Conservation (phyloP, 2,329 filamentous ascomycete species). For the Verticillium klebahnii region DNA sequence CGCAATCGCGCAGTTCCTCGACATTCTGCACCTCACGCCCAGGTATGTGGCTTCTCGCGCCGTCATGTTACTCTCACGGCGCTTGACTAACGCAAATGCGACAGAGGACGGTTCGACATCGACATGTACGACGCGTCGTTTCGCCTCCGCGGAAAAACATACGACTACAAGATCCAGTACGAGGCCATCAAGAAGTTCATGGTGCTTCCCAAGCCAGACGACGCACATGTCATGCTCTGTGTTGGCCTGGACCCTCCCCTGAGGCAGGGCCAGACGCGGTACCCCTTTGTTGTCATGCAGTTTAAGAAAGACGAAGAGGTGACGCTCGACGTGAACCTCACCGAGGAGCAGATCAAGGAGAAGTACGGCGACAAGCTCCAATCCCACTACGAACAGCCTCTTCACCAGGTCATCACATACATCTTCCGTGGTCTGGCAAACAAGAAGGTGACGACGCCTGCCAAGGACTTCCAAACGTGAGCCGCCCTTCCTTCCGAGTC, state of each 20-base stretch:
- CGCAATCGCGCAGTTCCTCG: conserved; percentile 94
- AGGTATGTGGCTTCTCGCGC: conserved; percentile 47
- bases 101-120: conserved; percentile 96
- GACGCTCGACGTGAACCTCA: conserved; percentile 92
- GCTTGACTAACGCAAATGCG: conserved; percentile 17
- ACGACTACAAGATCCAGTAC: conserved; percentile 99
- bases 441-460: conserved; percentile 91
- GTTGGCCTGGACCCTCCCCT: conserved; percentile 92
- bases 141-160: conserved; percentile 94
- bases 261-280: conserved; percentile 93
- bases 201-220: conserved; percentile 96
- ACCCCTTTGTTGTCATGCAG: conserved; percentile 98
- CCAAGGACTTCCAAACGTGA: conserved; percentile 84
- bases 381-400: conserved; percentile 86
- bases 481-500: conserved; percentile 15
- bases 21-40: conserved; percentile 94
- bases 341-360: conserved; percentile 77
- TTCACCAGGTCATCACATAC: conserved; percentile 89
- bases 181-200: conserved; percentile 98
- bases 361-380: conserved; percentile 88
- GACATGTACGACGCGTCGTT: conserved; percentile 99
- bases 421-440: conserved; percentile 92
- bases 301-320: conserved; percentile 98
- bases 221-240: conserved; percentile 90
- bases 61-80: conserved; percentile 6